phyloP scores from a whole-genome alignment of 2,329 filamentous ascomycete genomes.

The Fonsecaea pugnacius region DNA sequence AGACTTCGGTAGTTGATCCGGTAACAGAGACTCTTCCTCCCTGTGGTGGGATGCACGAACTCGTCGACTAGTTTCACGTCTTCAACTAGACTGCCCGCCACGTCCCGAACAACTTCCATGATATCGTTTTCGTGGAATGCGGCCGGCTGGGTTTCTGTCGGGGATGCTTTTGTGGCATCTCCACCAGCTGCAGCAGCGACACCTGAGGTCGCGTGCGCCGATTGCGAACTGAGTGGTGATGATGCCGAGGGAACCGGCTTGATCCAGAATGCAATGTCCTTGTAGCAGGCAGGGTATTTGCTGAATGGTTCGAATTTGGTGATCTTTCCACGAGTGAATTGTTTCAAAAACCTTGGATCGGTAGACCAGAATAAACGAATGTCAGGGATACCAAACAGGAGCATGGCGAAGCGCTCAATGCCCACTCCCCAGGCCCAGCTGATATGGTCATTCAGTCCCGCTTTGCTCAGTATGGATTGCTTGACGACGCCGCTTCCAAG shows the following conservation, averaged over 20 bases:
- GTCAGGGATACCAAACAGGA: constrained; percentile 93
- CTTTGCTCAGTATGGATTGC: constrained; percentile 78
- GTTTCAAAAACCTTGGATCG: constrained; percentile 81
- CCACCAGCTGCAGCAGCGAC: constrained; percentile 40
- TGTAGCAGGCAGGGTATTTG: constrained; percentile 84
- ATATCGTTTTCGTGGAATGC: constrained; percentile 91
- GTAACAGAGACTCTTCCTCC: constrained; percentile 84
- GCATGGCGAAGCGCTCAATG: constrained; percentile 94
- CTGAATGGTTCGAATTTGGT: constrained; percentile 82
- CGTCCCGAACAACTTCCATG: constrained; percentile 88
- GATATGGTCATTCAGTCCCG: constrained; percentile 72
- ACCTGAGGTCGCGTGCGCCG: constrained; percentile 39
- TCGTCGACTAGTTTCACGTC: constrained; percentile 83
- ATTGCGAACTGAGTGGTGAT: constrained; percentile 51
- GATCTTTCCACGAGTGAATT: constrained; percentile 67
- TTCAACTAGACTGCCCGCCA: constrained; percentile 83
- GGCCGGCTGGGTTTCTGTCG: constrained; percentile 44
- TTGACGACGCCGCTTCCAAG: constrained; percentile 89
- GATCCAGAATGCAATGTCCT: constrained; percentile 96
- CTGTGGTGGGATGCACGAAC: constrained; percentile 85
- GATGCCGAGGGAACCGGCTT: constrained; percentile 43
- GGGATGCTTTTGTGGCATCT: constrained; percentile 45
- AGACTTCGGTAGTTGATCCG: constrained; percentile 91
- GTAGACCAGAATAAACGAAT: constrained; percentile 95
- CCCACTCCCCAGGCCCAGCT: constrained; percentile 97